Evolutionary conservation across 768 basidiomycete species (phyloP).

Genomic region (Trametes sanguinea): DNA sequence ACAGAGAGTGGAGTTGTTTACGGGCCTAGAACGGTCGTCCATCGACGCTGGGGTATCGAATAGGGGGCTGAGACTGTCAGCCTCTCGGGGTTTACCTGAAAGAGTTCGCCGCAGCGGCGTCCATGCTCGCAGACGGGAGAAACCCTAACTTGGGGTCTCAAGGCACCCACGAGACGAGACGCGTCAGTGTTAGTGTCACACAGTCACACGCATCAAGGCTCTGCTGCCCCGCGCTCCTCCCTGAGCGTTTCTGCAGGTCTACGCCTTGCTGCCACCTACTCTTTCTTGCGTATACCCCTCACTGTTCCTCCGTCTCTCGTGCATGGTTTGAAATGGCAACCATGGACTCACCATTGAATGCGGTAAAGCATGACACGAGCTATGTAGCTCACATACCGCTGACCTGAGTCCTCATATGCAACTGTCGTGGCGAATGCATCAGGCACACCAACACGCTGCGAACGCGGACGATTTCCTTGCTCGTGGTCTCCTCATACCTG

Average conservation of each 20-base stretch:
- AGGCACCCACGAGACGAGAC: background rate
- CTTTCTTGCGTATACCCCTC: background rate
- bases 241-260: background rate
- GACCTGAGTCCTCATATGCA: slow-evolving; percentile 1
- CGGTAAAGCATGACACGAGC: slow-evolving; percentile 14
- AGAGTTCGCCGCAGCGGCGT: background rate
- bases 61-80: background rate
- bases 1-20: background rate
- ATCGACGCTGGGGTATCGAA: background rate
- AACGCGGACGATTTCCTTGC: slow-evolving; percentile 73
- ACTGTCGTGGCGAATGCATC: slow-evolving; percentile 1
- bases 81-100: background rate
- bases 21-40: no score
- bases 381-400: slow-evolving; percentile 5
- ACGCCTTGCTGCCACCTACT: slow-evolving; percentile 9
- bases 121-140: background rate
- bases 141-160: slow-evolving; percentile 10
- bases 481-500: slow-evolving; percentile 69
- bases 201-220: background rate
- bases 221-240: background rate
- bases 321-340: slow-evolving; percentile 12
- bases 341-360: slow-evolving; percentile 24
- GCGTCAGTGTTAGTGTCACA: slow-evolving; percentile 14
- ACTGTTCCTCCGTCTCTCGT: background rate
- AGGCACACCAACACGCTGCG: slow-evolving; percentile 84